A percentile compares a stretch with the other conserved stretches of the same genome.
These are phyloP conservation scores for Diaporthe destruens DNA, from an alignment of 2,329 filamentous ascomycete species.

Conservation along the genomic window DNA sequence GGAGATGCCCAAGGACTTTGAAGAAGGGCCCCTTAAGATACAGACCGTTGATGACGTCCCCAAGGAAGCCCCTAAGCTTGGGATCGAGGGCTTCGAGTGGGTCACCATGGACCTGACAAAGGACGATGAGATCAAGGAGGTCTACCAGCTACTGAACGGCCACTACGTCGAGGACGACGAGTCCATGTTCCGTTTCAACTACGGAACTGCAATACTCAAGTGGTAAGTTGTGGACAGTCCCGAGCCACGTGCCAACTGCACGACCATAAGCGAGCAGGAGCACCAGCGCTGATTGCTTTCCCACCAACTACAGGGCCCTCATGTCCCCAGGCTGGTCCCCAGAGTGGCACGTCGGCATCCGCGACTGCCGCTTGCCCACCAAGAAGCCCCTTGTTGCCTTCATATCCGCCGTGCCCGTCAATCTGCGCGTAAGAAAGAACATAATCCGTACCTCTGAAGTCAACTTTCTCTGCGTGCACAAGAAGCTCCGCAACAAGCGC, in stretches of 20 bases:
- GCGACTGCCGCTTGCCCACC: constrained; percentile 76
- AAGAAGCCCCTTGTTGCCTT: constrained; percentile 88
- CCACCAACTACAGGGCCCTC: constrained; percentile 75
- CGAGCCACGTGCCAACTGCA: background rate
- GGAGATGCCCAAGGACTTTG: constrained; percentile 63
- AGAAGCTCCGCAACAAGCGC: constrained; percentile 94
- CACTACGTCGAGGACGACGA: constrained; percentile 99
- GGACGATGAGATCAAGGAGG: constrained; percentile 84
- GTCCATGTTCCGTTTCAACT: constrained; percentile 98
- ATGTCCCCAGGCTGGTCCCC: constrained; percentile 95
- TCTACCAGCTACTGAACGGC: constrained; percentile 89
- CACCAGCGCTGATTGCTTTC: constrained; percentile 17
- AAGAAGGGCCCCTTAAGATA: constrained; percentile 87
- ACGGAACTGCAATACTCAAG: constrained; percentile 87
- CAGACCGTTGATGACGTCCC: constrained; percentile 84
- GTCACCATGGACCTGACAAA: constrained; percentile 87
- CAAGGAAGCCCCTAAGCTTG: constrained; percentile 79
- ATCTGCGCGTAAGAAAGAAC: constrained; percentile 82
- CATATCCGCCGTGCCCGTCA: constrained; percentile 92
- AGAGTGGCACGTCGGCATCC: constrained; percentile 95
- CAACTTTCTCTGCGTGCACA: constrained; percentile 98
- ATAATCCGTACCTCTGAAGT: constrained; percentile 87
- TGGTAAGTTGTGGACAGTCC: constrained; percentile 70
- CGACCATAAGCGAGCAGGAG: background rate
- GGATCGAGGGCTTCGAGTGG: constrained; percentile 90